Conservation (phyloP, 192 early-diverging fungal species). For the Gonapodya sp. region DNA sequence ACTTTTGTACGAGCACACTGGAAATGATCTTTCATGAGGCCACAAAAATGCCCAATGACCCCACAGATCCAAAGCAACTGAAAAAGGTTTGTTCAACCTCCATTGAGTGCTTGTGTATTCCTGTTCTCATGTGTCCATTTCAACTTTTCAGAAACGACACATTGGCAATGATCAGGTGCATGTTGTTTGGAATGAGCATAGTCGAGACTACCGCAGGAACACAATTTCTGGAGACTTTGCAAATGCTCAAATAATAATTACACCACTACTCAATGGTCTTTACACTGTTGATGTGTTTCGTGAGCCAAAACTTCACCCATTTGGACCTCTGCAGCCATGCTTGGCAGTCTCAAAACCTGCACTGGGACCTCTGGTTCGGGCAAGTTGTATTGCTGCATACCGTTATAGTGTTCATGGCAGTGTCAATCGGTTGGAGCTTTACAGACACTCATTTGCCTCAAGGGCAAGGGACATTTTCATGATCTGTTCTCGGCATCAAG, state of each 20-base stretch:
- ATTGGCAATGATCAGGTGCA: constrained; percentile 99
- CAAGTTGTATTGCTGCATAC: constrained; percentile 71
- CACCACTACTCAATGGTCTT: constrained; percentile 62
- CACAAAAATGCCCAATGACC: constrained; percentile 75
- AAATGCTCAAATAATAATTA: constrained; percentile 86
- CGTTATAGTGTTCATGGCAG: constrained; percentile 26
- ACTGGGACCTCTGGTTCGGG: constrained; percentile 66
- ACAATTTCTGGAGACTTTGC: constrained; percentile 98
- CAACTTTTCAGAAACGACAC: constrained; percentile 72
- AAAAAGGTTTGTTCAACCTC: constrained; percentile 79
- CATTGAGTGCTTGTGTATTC: neutral
- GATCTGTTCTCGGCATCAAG: neutral
- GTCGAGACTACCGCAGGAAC: constrained; percentile 67
- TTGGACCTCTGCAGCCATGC: constrained; percentile 77
- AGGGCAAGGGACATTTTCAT: neutral
- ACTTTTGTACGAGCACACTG: constrained; percentile 71
- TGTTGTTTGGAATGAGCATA: constrained; percentile 91
- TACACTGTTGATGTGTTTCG: constrained; percentile 50
- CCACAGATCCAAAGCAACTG: constrained; percentile 69
- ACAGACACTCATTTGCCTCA: constrained; percentile 47
- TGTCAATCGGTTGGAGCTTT: constrained; percentile 27
- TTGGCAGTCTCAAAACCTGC: constrained; percentile 68
- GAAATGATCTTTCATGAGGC: constrained; percentile 93
- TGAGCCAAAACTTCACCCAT: constrained; percentile 60
- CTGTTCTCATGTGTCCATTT: too few relatives aligned